Evolutionary conservation across 306 rosid genomes (phyloP).

Genomic region (Gillenia trifoliata): DNA sequence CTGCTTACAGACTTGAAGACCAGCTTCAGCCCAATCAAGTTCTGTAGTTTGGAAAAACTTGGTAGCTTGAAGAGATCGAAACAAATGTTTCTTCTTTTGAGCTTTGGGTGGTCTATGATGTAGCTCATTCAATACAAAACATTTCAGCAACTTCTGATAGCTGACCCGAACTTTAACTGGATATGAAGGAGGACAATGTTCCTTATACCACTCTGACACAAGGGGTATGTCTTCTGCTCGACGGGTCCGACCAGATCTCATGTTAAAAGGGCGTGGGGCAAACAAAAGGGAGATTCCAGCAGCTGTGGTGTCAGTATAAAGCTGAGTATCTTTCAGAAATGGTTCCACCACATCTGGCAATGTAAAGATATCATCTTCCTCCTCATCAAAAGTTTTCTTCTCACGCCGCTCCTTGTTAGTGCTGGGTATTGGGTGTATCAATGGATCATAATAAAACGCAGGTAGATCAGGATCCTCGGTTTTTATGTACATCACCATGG

Average conservation of each 20-base stretch:
- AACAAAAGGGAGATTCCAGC: conserved; percentile 89
- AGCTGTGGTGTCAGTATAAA: conserved; percentile 94
- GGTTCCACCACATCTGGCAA: conserved; percentile 95
- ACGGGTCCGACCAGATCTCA: conserved; percentile 97
- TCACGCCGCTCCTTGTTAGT: conserved; percentile 89
- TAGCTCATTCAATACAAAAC: conserved; percentile 95
- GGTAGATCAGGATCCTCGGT: conserved; percentile 98
- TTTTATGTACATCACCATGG: conserved; percentile 95
- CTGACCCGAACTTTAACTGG: conserved; percentile 99
- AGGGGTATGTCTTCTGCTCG: conserved; percentile 97
- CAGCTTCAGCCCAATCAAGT: conserved; percentile 99
- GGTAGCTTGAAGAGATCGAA: conserved; percentile 93
- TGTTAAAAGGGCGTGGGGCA: conserved; percentile 98
- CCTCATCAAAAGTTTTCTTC: conserved; percentile 71
- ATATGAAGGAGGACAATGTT: conserved; percentile 97
- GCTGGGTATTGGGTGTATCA: conserved; percentile 97
- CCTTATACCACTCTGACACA: conserved; percentile 97
- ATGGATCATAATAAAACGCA: conserved; percentile 95
- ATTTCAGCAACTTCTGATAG: conserved; percentile 86
- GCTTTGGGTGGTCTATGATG: conserved; percentile 99
- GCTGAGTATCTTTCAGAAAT: conserved; percentile 73
- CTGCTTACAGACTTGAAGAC: conserved; percentile 99
- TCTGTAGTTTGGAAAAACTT: conserved; percentile 98
- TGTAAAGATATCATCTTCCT: conserved; percentile 74
- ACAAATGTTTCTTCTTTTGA: conserved; percentile 92